Base-by-base conservation (phyloP, 2,329 filamentous ascomycete genomes). In the Pseudocercospora macadamiae region DNA sequence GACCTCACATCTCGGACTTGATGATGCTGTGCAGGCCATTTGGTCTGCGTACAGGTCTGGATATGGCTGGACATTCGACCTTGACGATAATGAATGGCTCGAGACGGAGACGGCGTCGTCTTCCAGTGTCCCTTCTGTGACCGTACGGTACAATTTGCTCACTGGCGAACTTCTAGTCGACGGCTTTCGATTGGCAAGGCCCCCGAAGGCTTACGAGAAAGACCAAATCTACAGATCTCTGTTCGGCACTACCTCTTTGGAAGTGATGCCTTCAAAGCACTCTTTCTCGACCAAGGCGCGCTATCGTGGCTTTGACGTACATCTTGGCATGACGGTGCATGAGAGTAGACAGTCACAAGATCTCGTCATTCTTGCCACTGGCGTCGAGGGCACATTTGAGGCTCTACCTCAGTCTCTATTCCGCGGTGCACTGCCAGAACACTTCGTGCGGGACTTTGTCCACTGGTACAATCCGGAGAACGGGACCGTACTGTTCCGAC, bases 401-500 rank as follows among this genome's bases (percentile, higher is more conserved):
- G n/a, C n/a, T n/a, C n/a, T n/a, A n/a, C n/a, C n/a, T n/a, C n/a
- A n/a, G n/a, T n/a, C n/a, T n/a, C 34, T 73, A 0, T 76, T 80
- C 37, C 21, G 53, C 2, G 42, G 55, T 0, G 84, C 86, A 61
- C 70, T 88, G 0, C 87, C 86, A 0, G 63, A 63, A 0, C 67
- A 75, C 0, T 73, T 89, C 0, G 61, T 86, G 0, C 69, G 81
- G 0, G 71, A 79, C 5, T 87, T 82, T 51, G 74, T 82, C 0
- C 86, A 89, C 61, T 89, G 86, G 85, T 72, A 88, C 3, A 75
- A 88, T 39, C 10, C 86, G 0, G 48, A 59, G 1, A 73, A 71
- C 1, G 73, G 75, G 2, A 52, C 72, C 1, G 51, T 89, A 0
- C 82, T 89, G 44, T 80, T 87, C 19, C 76, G 85, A 8, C 66